Conservation (phyloP, 176 grass and related monocot species). For the Oryza punctata region DNA sequence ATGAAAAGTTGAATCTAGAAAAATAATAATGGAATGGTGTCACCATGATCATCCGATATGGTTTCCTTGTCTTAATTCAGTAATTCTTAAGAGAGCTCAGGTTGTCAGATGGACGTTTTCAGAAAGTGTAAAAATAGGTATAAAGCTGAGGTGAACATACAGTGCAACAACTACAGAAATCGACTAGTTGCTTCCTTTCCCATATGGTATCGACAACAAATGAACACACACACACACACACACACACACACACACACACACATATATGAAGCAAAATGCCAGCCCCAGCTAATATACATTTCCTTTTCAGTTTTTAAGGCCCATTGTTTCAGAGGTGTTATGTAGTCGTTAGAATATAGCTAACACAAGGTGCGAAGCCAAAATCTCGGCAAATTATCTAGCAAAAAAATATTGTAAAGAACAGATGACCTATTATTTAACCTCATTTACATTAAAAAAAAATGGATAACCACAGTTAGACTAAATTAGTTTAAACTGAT, state of each 20-base stretch:
- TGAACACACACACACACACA: neutral
- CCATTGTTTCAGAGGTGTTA: neutral
- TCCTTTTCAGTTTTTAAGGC: constrained; percentile 13
- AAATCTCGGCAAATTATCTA: constrained; percentile 2
- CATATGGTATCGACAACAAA: neutral
- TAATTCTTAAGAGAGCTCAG: neutral
- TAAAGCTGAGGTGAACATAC: neutral
- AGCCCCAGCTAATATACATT: neutral
- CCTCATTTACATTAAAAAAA: neutral
- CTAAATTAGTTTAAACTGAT: constrained; percentile 3
- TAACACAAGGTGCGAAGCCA: neutral
- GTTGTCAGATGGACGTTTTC: neutral
- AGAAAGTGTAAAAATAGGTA: neutral
- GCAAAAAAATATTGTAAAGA: neutral
- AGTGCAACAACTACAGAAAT: constrained; percentile 10
- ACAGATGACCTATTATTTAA: neutral
- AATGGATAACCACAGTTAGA: neutral
- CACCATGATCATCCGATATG: neutral
- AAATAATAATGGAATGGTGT: neutral
- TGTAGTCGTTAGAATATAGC: neutral
- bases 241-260: neutral
- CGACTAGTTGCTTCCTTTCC: neutral
- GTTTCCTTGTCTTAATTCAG: neutral
- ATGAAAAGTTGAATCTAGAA: constrained; percentile 8
- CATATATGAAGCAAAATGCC: neutral